A percentile compares a stretch with the other conserved stretches of the same genome.
Conservation (phyloP, 768 basidiomycete genomes). For the Termitomyces sp. region DNA sequence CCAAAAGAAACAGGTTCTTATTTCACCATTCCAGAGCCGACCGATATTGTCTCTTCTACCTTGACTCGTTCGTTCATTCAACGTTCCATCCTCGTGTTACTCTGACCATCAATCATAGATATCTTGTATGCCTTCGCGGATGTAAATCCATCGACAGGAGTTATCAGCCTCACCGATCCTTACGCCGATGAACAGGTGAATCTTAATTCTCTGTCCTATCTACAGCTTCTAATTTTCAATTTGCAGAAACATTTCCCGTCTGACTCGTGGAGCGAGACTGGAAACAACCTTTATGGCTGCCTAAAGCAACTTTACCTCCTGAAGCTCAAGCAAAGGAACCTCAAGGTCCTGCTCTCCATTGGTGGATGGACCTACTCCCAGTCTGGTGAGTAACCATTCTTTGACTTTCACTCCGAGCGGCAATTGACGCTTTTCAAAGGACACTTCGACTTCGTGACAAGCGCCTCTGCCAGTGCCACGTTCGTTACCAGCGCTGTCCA, state of each 20-base stretch:
- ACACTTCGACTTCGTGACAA: slow-evolving; percentile 64
- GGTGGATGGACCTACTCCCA: slow-evolving; percentile 73
- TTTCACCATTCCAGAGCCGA: slow-evolving; percentile 45
- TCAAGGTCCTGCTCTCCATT: slow-evolving; percentile 49
- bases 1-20: slow-evolving; percentile 4
- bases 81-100: not conserved
- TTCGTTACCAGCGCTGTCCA: slow-evolving; percentile 62
- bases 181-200: slow-evolving; percentile 70
- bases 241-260: slow-evolving; percentile 64
- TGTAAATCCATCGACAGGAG: slow-evolving; percentile 55
- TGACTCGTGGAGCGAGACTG: slow-evolving; percentile 71
- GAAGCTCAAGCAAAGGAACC: slow-evolving; percentile 54
- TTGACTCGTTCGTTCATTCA: slow-evolving; percentile 55
- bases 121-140: slow-evolving; percentile 82
- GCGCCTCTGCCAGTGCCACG: slow-evolving; percentile 41
- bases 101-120: slow-evolving; percentile 25
- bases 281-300: slow-evolving; percentile 79
- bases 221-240: slow-evolving; percentile 10
- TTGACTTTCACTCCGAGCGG: not conserved
- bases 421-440: slow-evolving; percentile 25
- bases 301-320: slow-evolving; percentile 70
- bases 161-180: slow-evolving; percentile 62
- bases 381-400: slow-evolving; percentile 26
- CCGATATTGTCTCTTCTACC: slow-evolving; percentile 50
- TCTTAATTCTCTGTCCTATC: not conserved